phyloP scores from a whole-genome alignment of 257 asterid genomes.

The Lavandula angustifolia region DNA sequence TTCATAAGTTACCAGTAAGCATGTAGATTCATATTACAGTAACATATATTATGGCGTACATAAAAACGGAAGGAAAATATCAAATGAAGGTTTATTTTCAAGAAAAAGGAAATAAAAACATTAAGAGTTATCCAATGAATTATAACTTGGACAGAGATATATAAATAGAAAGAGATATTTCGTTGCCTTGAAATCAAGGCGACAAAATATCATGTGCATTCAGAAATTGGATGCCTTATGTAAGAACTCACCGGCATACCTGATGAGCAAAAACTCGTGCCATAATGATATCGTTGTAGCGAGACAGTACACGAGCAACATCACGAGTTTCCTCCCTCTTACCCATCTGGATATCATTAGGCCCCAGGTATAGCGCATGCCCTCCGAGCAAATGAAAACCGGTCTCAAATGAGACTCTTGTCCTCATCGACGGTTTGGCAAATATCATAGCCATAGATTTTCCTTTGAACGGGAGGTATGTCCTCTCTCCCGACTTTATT shows the following conservation, averaged over 20 bases:
- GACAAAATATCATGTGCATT: not conserved
- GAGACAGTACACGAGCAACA: slow-evolving; percentile 90
- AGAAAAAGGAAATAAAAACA: not conserved
- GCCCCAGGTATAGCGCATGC: slow-evolving; percentile 92
- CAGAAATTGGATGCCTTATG: slow-evolving; percentile 17
- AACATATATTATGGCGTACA: not conserved
- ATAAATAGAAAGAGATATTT: not conserved
- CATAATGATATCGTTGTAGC: slow-evolving; percentile 97
- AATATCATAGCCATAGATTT: slow-evolving; percentile 98
- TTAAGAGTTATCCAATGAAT: not conserved
- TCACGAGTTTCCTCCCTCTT: slow-evolving; percentile 99
- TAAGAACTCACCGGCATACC: slow-evolving; percentile 75
- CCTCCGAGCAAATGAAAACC: slow-evolving; percentile 96
- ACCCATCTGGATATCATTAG: slow-evolving; percentile 97
- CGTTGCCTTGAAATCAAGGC: not conserved
- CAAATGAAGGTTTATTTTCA: slow-evolving; percentile 9
- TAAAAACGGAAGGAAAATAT: not conserved
- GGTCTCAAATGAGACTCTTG: slow-evolving; percentile 95
- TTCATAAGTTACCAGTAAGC: slow-evolving; percentile 3
- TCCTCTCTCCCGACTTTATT: slow-evolving; percentile 80
- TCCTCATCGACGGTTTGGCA: slow-evolving; percentile 99
- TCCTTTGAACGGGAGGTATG: slow-evolving; percentile 90
- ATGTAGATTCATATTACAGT: not conserved
- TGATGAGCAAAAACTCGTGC: slow-evolving; percentile 98
- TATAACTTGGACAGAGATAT: not conserved